A percentile compares a stretch with the other conserved stretches of the same genome.
Conservation (phyloP, 208 protist genomes). For the Tritrichomonas musculus region DNA sequence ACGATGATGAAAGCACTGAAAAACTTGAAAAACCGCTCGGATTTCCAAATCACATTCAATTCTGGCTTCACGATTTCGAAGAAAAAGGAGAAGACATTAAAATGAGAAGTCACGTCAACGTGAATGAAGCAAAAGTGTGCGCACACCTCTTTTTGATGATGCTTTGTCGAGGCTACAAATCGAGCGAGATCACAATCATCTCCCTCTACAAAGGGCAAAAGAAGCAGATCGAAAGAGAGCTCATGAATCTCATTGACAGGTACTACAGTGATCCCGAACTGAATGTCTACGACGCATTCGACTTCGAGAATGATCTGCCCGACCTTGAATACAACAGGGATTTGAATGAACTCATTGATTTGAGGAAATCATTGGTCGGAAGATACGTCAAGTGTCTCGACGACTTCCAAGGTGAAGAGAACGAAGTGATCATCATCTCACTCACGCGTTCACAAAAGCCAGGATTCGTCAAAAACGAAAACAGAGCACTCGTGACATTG, state of each 20-base stretch:
- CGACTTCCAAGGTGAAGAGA: conserved; percentile 21
- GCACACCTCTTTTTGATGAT: background rate
- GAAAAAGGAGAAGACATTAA: background rate
- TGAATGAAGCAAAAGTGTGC: background rate
- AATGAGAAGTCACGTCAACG: background rate
- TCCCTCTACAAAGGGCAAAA: background rate
- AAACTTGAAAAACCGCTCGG: background rate
- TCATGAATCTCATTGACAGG: background rate
- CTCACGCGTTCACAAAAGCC: background rate
- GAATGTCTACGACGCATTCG: background rate
- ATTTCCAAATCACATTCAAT: background rate
- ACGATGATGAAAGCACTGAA: background rate
- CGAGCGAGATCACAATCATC: background rate
- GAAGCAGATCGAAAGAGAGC: background rate
- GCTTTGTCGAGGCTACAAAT: background rate
- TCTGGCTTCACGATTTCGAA: background rate
- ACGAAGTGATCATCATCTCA: conserved; percentile 1
- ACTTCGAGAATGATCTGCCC: background rate
- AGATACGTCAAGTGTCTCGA: background rate
- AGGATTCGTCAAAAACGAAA: background rate
- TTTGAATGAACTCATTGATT: too few relatives aligned
- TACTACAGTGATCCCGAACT: background rate
- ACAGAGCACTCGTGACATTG: background rate
- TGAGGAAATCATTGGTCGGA: too few relatives aligned
- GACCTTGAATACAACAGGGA: too few relatives aligned